Conservation (phyloP, 2,329 filamentous ascomycete genomes). For the Meredithiella fracta region DNA sequence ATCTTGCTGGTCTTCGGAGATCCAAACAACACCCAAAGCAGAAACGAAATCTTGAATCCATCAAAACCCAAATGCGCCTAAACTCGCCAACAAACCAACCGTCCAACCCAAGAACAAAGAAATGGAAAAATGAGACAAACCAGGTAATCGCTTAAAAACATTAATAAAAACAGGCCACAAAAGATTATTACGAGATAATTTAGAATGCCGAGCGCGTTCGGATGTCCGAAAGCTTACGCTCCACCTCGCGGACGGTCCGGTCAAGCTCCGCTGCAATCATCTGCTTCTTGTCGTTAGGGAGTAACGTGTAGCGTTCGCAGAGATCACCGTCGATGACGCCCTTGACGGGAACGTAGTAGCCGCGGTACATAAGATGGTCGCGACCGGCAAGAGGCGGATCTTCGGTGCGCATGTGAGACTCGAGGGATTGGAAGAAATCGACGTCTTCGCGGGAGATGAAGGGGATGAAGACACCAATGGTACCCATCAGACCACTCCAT, state of each 20-base stretch:
- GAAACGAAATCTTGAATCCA: constrained; percentile 8
- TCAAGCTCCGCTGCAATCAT: constrained; percentile 91
- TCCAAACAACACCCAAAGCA: not conserved
- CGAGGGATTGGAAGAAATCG: constrained; percentile 92
- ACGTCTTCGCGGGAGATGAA: constrained; percentile 85
- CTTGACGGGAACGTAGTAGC: constrained; percentile 94
- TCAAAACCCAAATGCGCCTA: constrained; percentile 4
- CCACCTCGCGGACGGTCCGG: constrained; percentile 78
- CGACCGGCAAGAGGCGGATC: constrained; percentile 78
- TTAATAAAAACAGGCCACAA: constrained; percentile 17
- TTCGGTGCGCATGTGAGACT: constrained; percentile 72
- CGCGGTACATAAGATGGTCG: constrained; percentile 88
- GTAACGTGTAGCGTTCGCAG: constrained; percentile 74
- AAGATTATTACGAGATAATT: constrained; percentile 14
- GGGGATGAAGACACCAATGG: constrained; percentile 80
- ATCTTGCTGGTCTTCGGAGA: not conserved
- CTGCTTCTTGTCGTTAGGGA: constrained; percentile 79
- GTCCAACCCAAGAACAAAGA: constrained; percentile 2
- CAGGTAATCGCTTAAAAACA: constrained; percentile 2
- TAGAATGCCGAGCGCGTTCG: constrained; percentile 44
- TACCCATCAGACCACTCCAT: constrained; percentile 90
- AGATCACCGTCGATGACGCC: constrained; percentile 93
- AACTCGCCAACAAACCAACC: constrained; percentile 12
- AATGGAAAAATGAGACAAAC: too few species aligned
- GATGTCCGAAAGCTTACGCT: constrained; percentile 74